phyloP scores from a whole-genome alignment of 257 asterid species.

The Nicotiana tomentosiformis region DNA sequence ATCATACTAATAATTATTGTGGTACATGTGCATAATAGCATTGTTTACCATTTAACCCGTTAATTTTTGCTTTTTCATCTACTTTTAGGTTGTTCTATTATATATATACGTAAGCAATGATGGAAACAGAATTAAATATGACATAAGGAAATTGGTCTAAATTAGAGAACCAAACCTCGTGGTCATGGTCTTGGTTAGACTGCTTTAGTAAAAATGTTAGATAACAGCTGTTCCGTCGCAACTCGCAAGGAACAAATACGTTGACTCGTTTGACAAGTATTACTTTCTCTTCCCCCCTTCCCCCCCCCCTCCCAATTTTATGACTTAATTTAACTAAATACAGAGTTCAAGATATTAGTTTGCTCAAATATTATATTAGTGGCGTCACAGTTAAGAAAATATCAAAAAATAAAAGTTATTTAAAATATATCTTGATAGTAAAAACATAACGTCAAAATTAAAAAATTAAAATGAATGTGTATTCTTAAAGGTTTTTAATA shows the following conservation, averaged over 20 bases:
- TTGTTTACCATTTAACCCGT: no score
- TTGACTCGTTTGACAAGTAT: slow-evolving; percentile 4
- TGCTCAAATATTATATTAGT: neutral
- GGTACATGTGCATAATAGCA: neutral
- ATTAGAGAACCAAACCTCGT: neutral
- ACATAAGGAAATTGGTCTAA: slow-evolving; percentile 6
- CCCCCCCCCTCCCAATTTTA: neutral
- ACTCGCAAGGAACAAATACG: neutral
- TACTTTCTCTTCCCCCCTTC: rapidly evolving
- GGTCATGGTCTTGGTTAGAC: slow-evolving; percentile 9
- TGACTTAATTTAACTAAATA: neutral
- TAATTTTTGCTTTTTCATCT: neutral
- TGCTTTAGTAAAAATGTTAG: neutral
- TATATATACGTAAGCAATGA: slow-evolving; percentile 21
- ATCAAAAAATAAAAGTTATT: neutral
- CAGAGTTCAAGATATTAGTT: neutral
- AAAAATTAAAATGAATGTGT: neutral
- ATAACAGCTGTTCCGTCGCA: neutral
- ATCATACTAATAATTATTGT: neutral
- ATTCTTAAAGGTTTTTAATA: neutral
- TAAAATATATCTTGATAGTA: neutral
- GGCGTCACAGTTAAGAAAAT: neutral
- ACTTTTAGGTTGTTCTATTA: neutral
- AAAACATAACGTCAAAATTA: neutral
- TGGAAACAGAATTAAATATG: slow-evolving; percentile 7